phyloP scores from a whole-genome alignment of 2,329 filamentous ascomycete species.

The Colletotrichum gigasporum region DNA sequence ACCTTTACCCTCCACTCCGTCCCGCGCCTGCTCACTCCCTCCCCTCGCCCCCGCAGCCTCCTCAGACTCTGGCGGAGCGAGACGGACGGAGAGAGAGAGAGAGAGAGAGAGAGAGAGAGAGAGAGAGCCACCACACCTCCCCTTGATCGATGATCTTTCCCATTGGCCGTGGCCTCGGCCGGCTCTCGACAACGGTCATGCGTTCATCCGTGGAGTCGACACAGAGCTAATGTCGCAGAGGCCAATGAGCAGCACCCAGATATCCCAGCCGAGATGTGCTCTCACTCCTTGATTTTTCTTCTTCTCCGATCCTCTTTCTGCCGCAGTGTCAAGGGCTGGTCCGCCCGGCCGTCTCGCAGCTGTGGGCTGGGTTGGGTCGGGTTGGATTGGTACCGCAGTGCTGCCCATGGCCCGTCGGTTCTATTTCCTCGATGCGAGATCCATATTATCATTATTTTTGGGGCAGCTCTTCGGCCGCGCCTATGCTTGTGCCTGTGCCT shows the following conservation, averaged over 20 bases:
- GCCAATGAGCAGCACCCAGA: conserved; percentile 50
- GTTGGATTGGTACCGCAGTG: not conserved
- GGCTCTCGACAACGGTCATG: conserved; percentile 58
- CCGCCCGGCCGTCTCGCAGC: not conserved
- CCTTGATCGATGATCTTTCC: conserved; percentile 29
- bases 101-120: not conserved
- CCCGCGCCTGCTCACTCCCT: conserved; percentile 13
- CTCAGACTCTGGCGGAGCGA: not conserved
- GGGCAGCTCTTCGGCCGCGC: not conserved
- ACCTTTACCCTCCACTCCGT: conserved; percentile 19
- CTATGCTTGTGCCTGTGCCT: conserved; percentile 4
- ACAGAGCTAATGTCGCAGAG: conserved; percentile 54
- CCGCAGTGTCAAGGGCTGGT: conserved; percentile 7
- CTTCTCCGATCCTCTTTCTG: conserved; percentile 34
- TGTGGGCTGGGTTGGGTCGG: not conserved
- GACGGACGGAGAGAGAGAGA: not conserved
- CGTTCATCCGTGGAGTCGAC: conserved; percentile 58
- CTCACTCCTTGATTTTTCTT: conserved; percentile 41
- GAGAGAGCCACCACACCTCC: conserved; percentile 12
- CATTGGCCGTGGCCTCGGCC: conserved; percentile 28
- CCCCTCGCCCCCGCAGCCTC: not conserved
- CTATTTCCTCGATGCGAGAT: conserved; percentile 9
- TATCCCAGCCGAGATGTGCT: conserved; percentile 51
- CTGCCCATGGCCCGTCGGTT: not conserved
- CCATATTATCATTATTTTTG: conserved; percentile 10